phyloP scores from a whole-genome alignment of 768 basidiomycete genomes.

The Clavulina sp. region DNA sequence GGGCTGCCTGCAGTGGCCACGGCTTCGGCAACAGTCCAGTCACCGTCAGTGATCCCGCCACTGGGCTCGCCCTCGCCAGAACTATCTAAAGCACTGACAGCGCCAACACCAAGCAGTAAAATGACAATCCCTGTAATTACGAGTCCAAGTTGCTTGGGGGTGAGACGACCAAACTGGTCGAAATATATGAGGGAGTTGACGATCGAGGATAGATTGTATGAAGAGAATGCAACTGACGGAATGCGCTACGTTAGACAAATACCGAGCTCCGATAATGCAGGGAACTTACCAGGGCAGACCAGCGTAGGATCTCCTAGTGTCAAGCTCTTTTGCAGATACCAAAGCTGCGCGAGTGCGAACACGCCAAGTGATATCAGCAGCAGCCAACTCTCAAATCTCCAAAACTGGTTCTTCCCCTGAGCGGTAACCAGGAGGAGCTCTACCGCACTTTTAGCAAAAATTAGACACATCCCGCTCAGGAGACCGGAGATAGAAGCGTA shows the following conservation, averaged over 20 bases:
- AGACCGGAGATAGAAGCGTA: conserved; percentile 82
- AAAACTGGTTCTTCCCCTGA: conserved; percentile 61
- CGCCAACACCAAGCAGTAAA: conserved; percentile 77
- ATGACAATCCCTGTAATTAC: conserved; percentile 61
- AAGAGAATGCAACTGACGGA: conserved; percentile 67
- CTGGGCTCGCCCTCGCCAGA: not conserved
- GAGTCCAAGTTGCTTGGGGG: conserved; percentile 48
- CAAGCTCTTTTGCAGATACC: conserved; percentile 69
- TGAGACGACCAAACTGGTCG: conserved; percentile 60
- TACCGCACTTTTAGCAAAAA: conserved; percentile 88
- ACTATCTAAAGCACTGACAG: conserved; percentile 42
- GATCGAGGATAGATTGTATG: conserved; percentile 87
- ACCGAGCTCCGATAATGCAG: not conserved
- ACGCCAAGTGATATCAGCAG: conserved; percentile 51
- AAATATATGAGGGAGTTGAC: conserved; percentile 82
- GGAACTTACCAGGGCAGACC: conserved; percentile 60
- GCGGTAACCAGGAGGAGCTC: conserved; percentile 71
- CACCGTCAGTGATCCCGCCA: conserved; percentile 25
- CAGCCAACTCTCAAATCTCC: conserved; percentile 71
- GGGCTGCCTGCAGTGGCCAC: conserved; percentile 11
- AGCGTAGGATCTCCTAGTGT: conserved; percentile 69
- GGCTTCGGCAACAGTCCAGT: conserved; percentile 18
- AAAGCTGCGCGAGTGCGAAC: conserved; percentile 46
- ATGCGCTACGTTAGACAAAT: not conserved
- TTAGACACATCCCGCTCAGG: conserved; percentile 76